phyloP scores from a whole-genome alignment of 805 yeast genomes.

The Kodamaea kaohsiungensis region DNA sequence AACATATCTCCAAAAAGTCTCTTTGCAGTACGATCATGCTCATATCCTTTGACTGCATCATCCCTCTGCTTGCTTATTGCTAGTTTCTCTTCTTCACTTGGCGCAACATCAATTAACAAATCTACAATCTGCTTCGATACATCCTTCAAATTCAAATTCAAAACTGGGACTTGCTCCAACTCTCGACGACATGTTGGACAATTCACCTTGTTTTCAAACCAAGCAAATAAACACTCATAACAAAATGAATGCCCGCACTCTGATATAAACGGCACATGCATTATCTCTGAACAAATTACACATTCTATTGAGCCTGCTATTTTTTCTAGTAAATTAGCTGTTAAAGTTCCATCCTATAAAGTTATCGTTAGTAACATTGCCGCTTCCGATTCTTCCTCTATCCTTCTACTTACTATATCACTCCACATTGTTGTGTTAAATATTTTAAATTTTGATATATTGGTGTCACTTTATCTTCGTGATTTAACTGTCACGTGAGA shows the following conservation, averaged over 20 bases:
- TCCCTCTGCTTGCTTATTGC: conserved; percentile 25
- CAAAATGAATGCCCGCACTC: conserved; percentile 78
- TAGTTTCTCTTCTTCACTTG: conserved; percentile 24
- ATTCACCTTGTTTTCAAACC: conserved; percentile 59
- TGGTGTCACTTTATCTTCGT: neutral
- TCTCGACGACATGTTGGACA: conserved; percentile 69
- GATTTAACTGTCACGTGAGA: neutral
- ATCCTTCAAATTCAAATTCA: conserved; percentile 55
- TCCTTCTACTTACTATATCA: conserved; percentile 10
- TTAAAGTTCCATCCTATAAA: conserved; percentile 22
- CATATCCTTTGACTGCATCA: conserved; percentile 35
- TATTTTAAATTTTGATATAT: neutral
- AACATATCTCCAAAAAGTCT: conserved; percentile 52
- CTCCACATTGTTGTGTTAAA: conserved; percentile 9
- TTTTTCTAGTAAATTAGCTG: conserved; percentile 25
- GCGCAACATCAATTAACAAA: conserved; percentile 36
- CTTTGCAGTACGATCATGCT: conserved; percentile 37
- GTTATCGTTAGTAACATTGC: conserved; percentile 14
- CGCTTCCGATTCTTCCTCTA: neutral
- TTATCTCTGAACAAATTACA: conserved; percentile 67
- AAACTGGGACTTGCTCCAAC: conserved; percentile 49
- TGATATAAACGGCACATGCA: conserved; percentile 64
- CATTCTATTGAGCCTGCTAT: conserved; percentile 46
- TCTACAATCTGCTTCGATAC: conserved; percentile 43
- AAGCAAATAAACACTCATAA: conserved; percentile 59